These are phyloP conservation scores for Medicago ruthenica DNA, from an alignment of 306 rosid genomes.

Conservation along the genomic window DNA sequence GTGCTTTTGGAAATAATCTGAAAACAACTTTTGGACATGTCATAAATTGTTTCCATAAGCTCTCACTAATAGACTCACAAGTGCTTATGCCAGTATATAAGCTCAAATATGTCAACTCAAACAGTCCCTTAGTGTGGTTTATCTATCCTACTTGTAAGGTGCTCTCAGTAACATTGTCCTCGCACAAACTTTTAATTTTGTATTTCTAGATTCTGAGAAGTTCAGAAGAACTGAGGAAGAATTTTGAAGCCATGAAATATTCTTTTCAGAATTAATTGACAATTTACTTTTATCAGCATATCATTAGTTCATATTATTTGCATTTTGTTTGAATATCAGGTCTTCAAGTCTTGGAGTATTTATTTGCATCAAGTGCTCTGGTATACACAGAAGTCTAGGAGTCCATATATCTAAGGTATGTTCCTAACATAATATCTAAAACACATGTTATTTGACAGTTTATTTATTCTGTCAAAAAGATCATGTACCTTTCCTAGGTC, in stretches of 20 bases:
- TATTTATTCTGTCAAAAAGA: too few relatives aligned
- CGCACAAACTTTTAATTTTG: too few relatives aligned
- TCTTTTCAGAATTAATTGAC: too few relatives aligned
- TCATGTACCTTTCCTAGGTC: too few relatives aligned
- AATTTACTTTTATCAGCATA: too few relatives aligned
- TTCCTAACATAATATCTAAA: constrained; percentile 28
- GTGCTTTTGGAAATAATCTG: not conserved
- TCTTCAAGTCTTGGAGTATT: constrained; percentile 78
- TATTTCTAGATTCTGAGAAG: too few relatives aligned
- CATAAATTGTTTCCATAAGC: not conserved
- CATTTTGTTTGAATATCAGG: constrained; percentile 53
- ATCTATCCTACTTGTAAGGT: not conserved
- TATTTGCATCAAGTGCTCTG: constrained; percentile 95
- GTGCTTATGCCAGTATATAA: not conserved
- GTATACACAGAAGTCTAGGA: constrained; percentile 93
- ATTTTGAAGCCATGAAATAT: not conserved
- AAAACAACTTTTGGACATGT: not conserved
- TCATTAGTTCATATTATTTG: constrained; percentile 37
- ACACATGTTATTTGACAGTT: not conserved
- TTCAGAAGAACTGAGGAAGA: not conserved
- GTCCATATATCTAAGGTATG: constrained; percentile 93
- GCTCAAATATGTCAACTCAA: not conserved
- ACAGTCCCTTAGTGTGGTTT: not conserved
- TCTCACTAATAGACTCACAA: too few relatives aligned
- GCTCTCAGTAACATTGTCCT: too few relatives aligned